phyloP scores from a whole-genome alignment of 1,284 basidiomycete species.

The Marasmius fiardii region DNA sequence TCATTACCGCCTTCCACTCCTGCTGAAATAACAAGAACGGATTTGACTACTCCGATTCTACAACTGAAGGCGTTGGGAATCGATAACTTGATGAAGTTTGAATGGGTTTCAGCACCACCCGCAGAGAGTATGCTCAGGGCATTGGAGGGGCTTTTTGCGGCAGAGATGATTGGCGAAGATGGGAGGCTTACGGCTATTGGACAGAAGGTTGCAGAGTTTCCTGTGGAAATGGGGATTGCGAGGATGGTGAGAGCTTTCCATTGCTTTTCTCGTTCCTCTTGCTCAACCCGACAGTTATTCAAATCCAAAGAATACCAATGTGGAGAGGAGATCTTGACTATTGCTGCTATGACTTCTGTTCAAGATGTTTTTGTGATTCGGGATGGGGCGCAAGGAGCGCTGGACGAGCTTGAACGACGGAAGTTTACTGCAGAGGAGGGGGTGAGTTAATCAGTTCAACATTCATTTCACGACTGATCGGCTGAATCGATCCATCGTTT shows the following conservation, averaged over 20 bases:
- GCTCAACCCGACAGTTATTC: slow-evolving; percentile 61
- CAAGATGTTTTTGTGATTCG: slow-evolving; percentile 91
- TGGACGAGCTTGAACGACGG: slow-evolving; percentile 86
- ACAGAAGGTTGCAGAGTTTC: slow-evolving; percentile 74
- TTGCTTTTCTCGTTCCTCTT: background rate
- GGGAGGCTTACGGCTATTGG: slow-evolving; percentile 66
- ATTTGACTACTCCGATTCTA: slow-evolving; percentile 85
- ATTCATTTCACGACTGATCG: slow-evolving; percentile 1
- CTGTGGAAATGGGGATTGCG: slow-evolving; percentile 72
- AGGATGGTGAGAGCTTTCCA: slow-evolving; percentile 56
- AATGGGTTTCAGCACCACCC: slow-evolving; percentile 89
- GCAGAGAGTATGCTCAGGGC: slow-evolving; percentile 84
- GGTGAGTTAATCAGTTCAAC: slow-evolving; percentile 43
- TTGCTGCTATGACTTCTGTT: slow-evolving; percentile 92
- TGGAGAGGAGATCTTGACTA: slow-evolving; percentile 91
- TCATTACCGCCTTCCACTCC: slow-evolving; percentile 66
- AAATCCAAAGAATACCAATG: slow-evolving; percentile 82
- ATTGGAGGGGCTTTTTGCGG: slow-evolving; percentile 67
- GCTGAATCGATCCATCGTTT: slow-evolving; percentile 9
- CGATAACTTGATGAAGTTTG: slow-evolving; percentile 94
- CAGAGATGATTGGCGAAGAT: slow-evolving; percentile 72
- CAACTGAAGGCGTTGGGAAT: slow-evolving; percentile 94
- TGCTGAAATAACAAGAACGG: slow-evolving; percentile 88
- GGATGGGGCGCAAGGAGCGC: slow-evolving; percentile 78
- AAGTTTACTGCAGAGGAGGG: slow-evolving; percentile 99